Percentiles rank a stretch among this genome's conserved stretches.
Conservation (phyloP, 192 early-diverging fungal genomes). For the Gonapodya prolifera region DNA sequence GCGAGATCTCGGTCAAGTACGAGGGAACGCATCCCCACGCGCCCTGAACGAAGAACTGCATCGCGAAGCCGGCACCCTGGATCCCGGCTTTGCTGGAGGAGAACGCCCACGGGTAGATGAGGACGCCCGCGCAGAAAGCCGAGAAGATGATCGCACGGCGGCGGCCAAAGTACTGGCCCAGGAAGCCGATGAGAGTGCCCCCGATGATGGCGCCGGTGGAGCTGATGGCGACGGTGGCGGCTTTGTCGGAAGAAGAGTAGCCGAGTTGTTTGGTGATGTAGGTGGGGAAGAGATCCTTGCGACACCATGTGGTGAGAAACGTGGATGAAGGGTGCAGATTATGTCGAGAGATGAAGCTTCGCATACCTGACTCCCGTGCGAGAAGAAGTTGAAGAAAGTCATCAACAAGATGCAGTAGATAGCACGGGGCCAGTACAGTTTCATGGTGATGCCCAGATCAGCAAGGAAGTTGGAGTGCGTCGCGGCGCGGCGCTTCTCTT, state of each 20-base stretch:
- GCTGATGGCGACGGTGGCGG: conserved; percentile 42
- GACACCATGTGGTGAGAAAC: conserved; percentile 37
- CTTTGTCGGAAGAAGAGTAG: conserved; percentile 32
- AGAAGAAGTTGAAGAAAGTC: conserved; percentile 55
- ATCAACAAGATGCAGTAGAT: conserved; percentile 44
- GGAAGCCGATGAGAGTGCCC: conserved; percentile 52
- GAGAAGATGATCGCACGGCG: conserved; percentile 37
- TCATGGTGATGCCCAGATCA: conserved; percentile 12
- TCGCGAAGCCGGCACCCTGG: conserved; percentile 24
- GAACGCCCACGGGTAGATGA: conserved; percentile 58
- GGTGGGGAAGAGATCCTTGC: conserved; percentile 62
- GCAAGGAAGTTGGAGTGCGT: conserved; percentile 12
- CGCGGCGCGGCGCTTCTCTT: conserved; percentile 13
- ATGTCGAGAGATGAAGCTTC: too few relatives aligned
- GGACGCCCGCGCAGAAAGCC: conserved; percentile 34
- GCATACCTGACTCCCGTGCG: background rate
- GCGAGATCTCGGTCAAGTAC: conserved; percentile 56
- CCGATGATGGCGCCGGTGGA: conserved; percentile 57
- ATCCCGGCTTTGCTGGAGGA: conserved; percentile 19
- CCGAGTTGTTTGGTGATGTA: conserved; percentile 46
- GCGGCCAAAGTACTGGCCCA: conserved; percentile 55
- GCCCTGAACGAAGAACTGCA: conserved; percentile 47
- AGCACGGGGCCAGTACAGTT: conserved; percentile 35
- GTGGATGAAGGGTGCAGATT: too few relatives aligned
- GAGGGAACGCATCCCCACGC: conserved; percentile 56